These are phyloP conservation scores for Daldinia eschscholtzii DNA, from an alignment of 2,329 filamentous ascomycete genomes.

Conservation along the genomic window DNA sequence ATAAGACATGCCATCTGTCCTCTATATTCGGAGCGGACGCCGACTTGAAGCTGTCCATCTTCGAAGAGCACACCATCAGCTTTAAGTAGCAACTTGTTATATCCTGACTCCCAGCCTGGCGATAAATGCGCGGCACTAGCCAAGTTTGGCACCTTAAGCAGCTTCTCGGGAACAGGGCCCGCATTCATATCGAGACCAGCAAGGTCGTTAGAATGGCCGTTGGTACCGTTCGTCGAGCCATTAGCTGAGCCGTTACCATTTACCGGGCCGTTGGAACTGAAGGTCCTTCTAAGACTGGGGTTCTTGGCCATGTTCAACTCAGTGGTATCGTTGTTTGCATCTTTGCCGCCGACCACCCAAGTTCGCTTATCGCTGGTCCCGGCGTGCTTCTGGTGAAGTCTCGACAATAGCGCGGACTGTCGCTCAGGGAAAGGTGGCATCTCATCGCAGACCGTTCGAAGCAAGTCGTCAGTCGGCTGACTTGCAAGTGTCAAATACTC, in stretches of 20 bases:
- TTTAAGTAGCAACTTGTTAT: constrained; percentile 82
- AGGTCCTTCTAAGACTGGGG: constrained; percentile 86
- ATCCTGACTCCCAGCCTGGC: constrained; percentile 94
- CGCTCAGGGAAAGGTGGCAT: constrained; percentile 99
- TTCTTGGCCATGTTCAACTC: constrained; percentile 86
- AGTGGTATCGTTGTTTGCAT: constrained; percentile 84
- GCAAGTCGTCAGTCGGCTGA: constrained; percentile 87
- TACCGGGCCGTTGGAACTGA: constrained; percentile 71
- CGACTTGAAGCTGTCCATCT: constrained; percentile 93
- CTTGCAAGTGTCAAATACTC: constrained; percentile 91
- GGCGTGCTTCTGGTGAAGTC: constrained; percentile 93
- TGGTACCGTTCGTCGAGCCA: constrained; percentile 61
- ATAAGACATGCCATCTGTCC: constrained; percentile 96
- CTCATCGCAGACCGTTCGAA: constrained; percentile 95
- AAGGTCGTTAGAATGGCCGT: constrained; percentile 73
- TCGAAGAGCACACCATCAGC: constrained; percentile 93
- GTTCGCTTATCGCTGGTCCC: constrained; percentile 95
- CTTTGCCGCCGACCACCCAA: constrained; percentile 97
- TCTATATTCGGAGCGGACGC: constrained; percentile 92
- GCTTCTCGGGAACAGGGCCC: constrained; percentile 67
- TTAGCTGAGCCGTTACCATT: constrained; percentile 63
- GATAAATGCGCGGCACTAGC: constrained; percentile 93
- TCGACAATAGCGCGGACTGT: constrained; percentile 89
- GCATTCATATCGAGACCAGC: constrained; percentile 84
- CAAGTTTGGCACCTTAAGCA: constrained; percentile 80